A percentile compares a stretch with the other conserved stretches of the same genome.
Conservation (phyloP, 108 stramenopile genomes). For the Bacterosira constricta region DNA sequence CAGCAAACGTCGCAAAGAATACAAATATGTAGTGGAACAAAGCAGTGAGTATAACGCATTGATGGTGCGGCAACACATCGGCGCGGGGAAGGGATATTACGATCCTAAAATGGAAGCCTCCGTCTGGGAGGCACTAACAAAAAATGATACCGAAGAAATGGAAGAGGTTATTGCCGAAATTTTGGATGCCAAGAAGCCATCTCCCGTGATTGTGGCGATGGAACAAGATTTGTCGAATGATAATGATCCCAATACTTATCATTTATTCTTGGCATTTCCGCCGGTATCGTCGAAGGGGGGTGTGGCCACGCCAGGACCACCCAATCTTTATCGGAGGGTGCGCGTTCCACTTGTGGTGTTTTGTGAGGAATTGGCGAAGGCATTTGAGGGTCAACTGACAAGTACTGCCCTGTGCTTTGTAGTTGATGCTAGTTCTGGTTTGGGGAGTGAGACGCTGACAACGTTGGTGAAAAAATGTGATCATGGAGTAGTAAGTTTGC, state of each 20-base stretch:
- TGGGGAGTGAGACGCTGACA: constrained; percentile 35
- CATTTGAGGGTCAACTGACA: constrained; percentile 61
- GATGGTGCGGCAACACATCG: constrained; percentile 42
- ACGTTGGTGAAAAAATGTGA: constrained; percentile 32
- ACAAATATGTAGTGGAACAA: constrained; percentile 29
- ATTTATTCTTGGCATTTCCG: constrained; percentile 46
- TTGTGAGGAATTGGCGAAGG: constrained; percentile 54
- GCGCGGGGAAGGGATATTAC: constrained; percentile 24
- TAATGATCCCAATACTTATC: constrained; percentile 17
- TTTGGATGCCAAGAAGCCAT: constrained; percentile 17
- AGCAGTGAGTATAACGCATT: constrained; percentile 29
- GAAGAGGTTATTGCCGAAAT: constrained; percentile 12
- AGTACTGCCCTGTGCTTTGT: constrained; percentile 70
- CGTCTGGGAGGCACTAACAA: constrained; percentile 7
- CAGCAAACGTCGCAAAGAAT: constrained; percentile 42
- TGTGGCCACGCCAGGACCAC: neutral
- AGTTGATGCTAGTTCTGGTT: constrained; percentile 72
- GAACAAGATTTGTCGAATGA: constrained; percentile 42
- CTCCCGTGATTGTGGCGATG: constrained; percentile 47
- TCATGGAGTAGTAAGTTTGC: constrained; percentile 46
- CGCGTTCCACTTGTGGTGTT: constrained; percentile 68
- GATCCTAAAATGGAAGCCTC: constrained; percentile 28
- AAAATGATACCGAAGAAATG: constrained; percentile 8
- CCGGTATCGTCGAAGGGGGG: neutral
- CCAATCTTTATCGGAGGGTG: constrained; percentile 27